Base-by-base conservation (phyloP, 169 alveolate species). In the Toxoplasma gondii region DNA sequence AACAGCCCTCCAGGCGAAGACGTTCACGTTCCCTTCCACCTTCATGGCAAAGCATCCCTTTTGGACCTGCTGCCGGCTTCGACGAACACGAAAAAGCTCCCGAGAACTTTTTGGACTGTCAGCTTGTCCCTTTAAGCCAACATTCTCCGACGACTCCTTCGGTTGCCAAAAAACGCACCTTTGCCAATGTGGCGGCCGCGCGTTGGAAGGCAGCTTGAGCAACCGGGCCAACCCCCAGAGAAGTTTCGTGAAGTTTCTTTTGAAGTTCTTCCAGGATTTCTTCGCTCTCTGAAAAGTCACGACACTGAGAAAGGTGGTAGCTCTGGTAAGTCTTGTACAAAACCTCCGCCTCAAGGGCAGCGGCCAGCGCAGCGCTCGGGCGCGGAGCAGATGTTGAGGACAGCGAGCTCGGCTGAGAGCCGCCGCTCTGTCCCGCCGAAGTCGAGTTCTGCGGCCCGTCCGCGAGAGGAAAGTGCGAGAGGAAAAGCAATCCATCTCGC, bases 131-230 rank as follows among this genome's bases (percentile, higher is more conserved):
- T n/a, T n/a, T n/a, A n/a, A n/a, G n/a, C n/a, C n/a, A n/a, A n/a
- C n/a, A n/a, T n/a, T n/a, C n/a, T n/a, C n/a, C n/a, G n/a, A n/a
- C n/a, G n/a, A n/a, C n/a, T n/a, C n/a, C n/a, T n/a, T n/a, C n/a
- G n/a, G n/a, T n/a, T n/a, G n/a, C n/a, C n/a, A n/a, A n/a, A n/a
- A n/a, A n/a, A 19, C 43, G 44, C n/a, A 74, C 84, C 84, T 74
- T 74, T 17, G 84, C 84, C 27, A 74, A 44, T 4, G 84, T 74
- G 49, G 84, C 84, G 5, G 84, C 84, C 17, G 84, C 84, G 22
- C 84, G 84, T 7, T 74, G 84, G 44, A 74, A 74, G 84, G 84
- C 84, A 16, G 84, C 84, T 74, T 74, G 84, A 12, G 84, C 84
- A 24, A 74, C 43, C 27, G 44, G 44, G 44, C 84, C n/a, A n/a